These are phyloP conservation scores for Ploettnerulaceae sp. DNA, from an alignment of 2,329 filamentous ascomycete genomes.

Conservation along the genomic window DNA sequence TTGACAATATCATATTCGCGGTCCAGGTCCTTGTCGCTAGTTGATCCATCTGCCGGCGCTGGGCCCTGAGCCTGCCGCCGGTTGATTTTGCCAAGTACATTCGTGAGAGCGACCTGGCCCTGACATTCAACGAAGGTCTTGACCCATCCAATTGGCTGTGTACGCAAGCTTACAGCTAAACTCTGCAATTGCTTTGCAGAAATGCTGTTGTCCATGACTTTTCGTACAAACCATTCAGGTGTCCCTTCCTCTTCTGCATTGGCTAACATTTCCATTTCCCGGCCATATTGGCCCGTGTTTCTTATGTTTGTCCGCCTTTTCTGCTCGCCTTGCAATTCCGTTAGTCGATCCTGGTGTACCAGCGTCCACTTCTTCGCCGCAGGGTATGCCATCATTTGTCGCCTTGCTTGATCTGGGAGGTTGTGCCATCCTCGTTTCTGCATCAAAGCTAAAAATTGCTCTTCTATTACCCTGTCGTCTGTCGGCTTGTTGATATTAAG, in stretches of 20 bases:
- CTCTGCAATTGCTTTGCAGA: slow-evolving; percentile 88
- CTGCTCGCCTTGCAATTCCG: slow-evolving; percentile 91
- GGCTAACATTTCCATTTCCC: slow-evolving; percentile 61
- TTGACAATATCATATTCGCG: slow-evolving; percentile 94
- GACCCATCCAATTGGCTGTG: slow-evolving; percentile 97
- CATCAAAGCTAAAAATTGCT: slow-evolving; percentile 91
- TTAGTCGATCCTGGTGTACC: slow-evolving; percentile 89
- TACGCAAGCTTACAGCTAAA: slow-evolving; percentile 88
- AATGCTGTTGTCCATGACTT: slow-evolving; percentile 92
- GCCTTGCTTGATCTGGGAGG: slow-evolving; percentile 84
- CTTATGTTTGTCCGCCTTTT: slow-evolving; percentile 75
- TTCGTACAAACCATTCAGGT: slow-evolving; percentile 96
- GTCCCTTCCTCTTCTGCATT: slow-evolving; percentile 91
- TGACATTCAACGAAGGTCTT: slow-evolving; percentile 95
- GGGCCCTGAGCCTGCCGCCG: slow-evolving; percentile 71
- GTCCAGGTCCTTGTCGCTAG: slow-evolving; percentile 64
- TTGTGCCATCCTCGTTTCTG: slow-evolving; percentile 97
- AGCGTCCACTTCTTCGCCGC: slow-evolving; percentile 96
- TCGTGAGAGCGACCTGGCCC: slow-evolving; percentile 92
- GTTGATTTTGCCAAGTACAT: slow-evolving; percentile 89
- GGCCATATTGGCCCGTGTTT: slow-evolving; percentile 66
- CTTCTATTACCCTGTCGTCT: slow-evolving; percentile 79
- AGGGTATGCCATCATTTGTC: slow-evolving; percentile 95
- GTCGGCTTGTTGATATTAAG: slow-evolving; percentile 67
- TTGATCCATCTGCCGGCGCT: slow-evolving; percentile 45